Percentiles rank a stretch among this genome's conserved stretches.
phyloP scores from a whole-genome alignment of 1,139 yeast species.

The Lipomyces yarrowii region DNA sequence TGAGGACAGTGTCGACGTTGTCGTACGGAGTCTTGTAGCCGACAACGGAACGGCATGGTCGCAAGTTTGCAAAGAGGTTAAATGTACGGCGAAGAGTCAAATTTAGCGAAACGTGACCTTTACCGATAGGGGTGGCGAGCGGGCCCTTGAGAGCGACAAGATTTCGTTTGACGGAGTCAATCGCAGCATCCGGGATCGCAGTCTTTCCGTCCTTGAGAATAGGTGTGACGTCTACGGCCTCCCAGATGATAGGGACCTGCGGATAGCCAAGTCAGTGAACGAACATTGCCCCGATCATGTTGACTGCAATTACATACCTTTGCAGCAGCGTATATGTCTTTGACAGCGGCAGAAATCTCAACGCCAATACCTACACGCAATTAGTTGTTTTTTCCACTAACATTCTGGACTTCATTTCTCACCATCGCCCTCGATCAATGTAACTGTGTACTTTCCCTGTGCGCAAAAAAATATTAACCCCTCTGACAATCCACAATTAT shows the following conservation, averaged over 20 bases:
- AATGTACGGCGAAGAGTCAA: slow-evolving; percentile 96
- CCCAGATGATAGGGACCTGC: slow-evolving; percentile 91
- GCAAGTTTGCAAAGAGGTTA: slow-evolving; percentile 87
- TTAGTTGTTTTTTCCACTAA: neutral
- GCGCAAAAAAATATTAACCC: slow-evolving; percentile 54
- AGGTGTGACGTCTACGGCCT: slow-evolving; percentile 94
- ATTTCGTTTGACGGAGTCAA: slow-evolving; percentile 88
- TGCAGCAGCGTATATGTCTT: slow-evolving; percentile 71
- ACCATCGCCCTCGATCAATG: slow-evolving; percentile 98
- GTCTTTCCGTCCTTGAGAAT: slow-evolving; percentile 89
- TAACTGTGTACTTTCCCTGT: slow-evolving; percentile 68
- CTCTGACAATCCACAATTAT: neutral
- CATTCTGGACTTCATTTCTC: neutral
- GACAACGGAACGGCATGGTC: slow-evolving; percentile 92
- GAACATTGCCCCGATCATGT: neutral
- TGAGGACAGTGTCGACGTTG: slow-evolving; percentile 90
- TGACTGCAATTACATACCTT: slow-evolving; percentile 38
- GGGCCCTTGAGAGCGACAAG: slow-evolving; percentile 97
- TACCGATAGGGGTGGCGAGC: slow-evolving; percentile 96
- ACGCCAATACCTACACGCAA: slow-evolving; percentile 62
- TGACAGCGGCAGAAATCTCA: slow-evolving; percentile 65
- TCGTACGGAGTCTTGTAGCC: slow-evolving; percentile 96
- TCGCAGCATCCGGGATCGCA: slow-evolving; percentile 89
- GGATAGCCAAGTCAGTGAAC: neutral
- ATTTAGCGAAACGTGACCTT: slow-evolving; percentile 97